Percentiles rank a stretch among this genome's conserved stretches.
phyloP scores from a whole-genome alignment of 2,329 filamentous ascomycete species.

The Neoarthrinium moseri region DNA sequence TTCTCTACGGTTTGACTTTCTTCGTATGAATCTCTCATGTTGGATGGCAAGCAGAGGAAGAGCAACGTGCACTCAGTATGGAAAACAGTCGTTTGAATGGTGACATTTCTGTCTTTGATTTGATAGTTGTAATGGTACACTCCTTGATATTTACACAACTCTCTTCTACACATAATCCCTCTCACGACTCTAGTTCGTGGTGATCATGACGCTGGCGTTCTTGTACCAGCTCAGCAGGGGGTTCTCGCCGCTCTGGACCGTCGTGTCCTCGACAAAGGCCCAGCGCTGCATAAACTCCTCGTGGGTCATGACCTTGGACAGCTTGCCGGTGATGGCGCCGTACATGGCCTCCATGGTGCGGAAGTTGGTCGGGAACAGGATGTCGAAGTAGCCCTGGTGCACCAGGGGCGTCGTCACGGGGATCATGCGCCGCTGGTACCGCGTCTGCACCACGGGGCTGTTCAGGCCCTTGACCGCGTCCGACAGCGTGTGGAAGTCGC shows the following conservation, averaged over 20 bases:
- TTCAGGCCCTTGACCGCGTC: constrained; percentile 83
- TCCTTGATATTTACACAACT: neutral
- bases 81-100: too few relatives aligned
- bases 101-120: too few relatives aligned
- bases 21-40: too few relatives aligned
- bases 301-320: constrained; percentile 82
- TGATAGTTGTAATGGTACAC: too few relatives aligned
- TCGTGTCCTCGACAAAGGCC: constrained; percentile 87
- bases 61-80: too few relatives aligned
- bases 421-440: constrained; percentile 83
- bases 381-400: constrained; percentile 98
- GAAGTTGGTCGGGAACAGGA: constrained; percentile 97
- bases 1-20: too few relatives aligned
- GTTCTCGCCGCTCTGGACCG: constrained; percentile 89
- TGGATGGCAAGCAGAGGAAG: too few relatives aligned
- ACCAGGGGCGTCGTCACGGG: constrained; percentile 89
- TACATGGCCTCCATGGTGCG: constrained; percentile 88
- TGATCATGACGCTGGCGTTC: constrained; percentile 91
- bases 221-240: constrained; percentile 90
- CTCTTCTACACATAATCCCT: neutral
- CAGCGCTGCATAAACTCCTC: constrained; percentile 88
- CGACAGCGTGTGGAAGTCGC: constrained; percentile 85
- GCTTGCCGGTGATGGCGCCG: constrained; percentile 85
- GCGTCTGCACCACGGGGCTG: constrained; percentile 92
- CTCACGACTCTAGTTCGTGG: constrained; percentile 30